These are phyloP conservation scores for Suaeda aralocaspica DNA, from an alignment of 148 eudicot species.

Conservation along the genomic window DNA sequence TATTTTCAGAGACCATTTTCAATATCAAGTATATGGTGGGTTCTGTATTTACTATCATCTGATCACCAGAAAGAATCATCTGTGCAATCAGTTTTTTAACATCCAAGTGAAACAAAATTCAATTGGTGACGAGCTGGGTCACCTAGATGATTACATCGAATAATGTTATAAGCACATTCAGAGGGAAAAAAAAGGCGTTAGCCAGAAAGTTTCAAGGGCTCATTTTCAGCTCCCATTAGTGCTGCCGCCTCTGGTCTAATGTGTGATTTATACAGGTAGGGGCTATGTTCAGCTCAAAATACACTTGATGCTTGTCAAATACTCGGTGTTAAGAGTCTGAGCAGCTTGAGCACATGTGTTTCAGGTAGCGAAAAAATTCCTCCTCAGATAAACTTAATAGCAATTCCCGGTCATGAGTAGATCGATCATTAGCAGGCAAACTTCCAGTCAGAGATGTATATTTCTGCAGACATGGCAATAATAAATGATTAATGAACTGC, in stretches of 20 bases:
- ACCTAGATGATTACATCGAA: slow-evolving; percentile 17
- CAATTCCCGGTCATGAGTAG: background rate
- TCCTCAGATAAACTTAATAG: background rate
- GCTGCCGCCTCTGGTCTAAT: slow-evolving; percentile 7
- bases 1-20: background rate
- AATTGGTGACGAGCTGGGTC: slow-evolving; percentile 17
- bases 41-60: slow-evolving; percentile 26
- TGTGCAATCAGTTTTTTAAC: slow-evolving; percentile 20
- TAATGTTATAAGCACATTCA: slow-evolving; percentile 15
- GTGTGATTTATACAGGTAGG: background rate
- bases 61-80: slow-evolving; percentile 29
- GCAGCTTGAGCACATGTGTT: slow-evolving; percentile 13
- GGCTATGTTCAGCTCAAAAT: background rate
- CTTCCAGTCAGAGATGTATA: background rate
- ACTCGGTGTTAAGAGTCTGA: background rate
- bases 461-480: slow-evolving; percentile 21
- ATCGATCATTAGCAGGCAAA: background rate
- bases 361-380: background rate
- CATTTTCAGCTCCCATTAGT: slow-evolving; percentile 6
- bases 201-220: slow-evolving; percentile 10
- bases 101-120: slow-evolving; percentile 22
- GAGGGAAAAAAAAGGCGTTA: slow-evolving; percentile 1
- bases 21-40: slow-evolving; percentile 6
- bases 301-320: slow-evolving; percentile 5
- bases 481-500: background rate